phyloP scores from a whole-genome alignment of 345 rosid species.

The Boechera retrofracta region DNA sequence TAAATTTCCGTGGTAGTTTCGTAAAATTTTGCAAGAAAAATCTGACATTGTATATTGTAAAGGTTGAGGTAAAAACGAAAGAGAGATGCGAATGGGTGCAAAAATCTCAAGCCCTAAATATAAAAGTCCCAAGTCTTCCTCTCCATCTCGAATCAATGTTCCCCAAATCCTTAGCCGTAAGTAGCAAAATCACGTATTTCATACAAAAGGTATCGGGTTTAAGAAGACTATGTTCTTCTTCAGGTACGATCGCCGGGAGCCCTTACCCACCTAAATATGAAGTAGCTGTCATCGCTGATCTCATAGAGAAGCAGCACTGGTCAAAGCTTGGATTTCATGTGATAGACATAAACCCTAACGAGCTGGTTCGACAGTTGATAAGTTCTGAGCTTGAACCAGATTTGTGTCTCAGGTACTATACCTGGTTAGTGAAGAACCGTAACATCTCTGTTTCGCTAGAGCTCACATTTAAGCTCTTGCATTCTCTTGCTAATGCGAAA shows the following conservation, averaged over 20 bases:
- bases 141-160: conserved; percentile 36
- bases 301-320: conserved; percentile 70
- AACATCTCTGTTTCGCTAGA: conserved; percentile 51
- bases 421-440: conserved; percentile 60
- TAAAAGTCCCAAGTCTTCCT: conserved; percentile 2
- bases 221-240: conserved; percentile 19
- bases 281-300: conserved; percentile 44
- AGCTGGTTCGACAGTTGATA: conserved; percentile 55
- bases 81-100: not conserved
- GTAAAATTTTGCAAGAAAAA: not conserved
- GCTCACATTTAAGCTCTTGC: conserved; percentile 53
- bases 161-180: conserved; percentile 1
- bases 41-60: not conserved
- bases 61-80: not conserved
- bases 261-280: conserved; percentile 18
- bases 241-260: conserved; percentile 4
- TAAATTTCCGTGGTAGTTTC: not conserved
- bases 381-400: conserved; percentile 59
- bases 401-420: conserved; percentile 61
- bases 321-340: conserved; percentile 54
- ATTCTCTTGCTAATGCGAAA: conserved; percentile 56
- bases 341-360: conserved; percentile 44
- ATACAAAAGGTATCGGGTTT: not conserved
- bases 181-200: not conserved
- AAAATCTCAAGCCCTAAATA: conserved; percentile 12